Conservation (phyloP, 805 yeast species). For the Candida argentea region DNA sequence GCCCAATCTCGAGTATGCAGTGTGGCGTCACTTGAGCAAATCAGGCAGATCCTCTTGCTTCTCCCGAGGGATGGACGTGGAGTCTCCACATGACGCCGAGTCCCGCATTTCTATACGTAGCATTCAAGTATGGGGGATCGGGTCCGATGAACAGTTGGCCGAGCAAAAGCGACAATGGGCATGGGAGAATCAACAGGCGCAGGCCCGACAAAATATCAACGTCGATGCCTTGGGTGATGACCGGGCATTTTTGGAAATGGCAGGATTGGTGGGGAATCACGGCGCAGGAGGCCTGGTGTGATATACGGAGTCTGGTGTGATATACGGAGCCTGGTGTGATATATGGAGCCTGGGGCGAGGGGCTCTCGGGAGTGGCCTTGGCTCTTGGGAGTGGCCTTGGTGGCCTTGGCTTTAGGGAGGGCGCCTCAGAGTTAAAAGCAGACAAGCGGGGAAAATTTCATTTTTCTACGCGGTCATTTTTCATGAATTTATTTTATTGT, state of each 20-base stretch:
- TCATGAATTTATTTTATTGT: no score
- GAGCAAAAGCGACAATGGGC: slow-evolving; percentile 76
- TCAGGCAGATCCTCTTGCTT: slow-evolving; percentile 15
- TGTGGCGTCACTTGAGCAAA: slow-evolving; percentile 50
- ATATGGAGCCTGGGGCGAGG: no score
- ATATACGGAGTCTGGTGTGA: no score
- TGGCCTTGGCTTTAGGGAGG: no score
- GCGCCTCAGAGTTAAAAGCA: no score
- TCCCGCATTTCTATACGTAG: slow-evolving; percentile 62
- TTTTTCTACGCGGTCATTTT: no score
- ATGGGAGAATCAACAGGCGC: slow-evolving; percentile 86
- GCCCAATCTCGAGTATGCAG: slow-evolving; percentile 67
- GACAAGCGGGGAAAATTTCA: no score
- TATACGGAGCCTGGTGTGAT: no score
- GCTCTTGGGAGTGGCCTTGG: no score
- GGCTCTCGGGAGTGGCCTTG: no score
- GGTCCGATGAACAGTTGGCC: slow-evolving; percentile 64
- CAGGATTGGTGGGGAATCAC: slow-evolving; percentile 44
- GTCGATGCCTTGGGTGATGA: slow-evolving; percentile 65
- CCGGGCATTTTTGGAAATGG: slow-evolving; percentile 79
- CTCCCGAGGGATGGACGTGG: slow-evolving; percentile 12
- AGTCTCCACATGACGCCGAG: slow-evolving; percentile 37
- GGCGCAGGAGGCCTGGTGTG: slow-evolving; percentile 41
- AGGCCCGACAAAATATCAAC: slow-evolving; percentile 65
- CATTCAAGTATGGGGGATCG: slow-evolving; percentile 89